Base-by-base conservation (phyloP, 169 alveolate genomes). In the Cryptosporidium xiaoi region DNA sequence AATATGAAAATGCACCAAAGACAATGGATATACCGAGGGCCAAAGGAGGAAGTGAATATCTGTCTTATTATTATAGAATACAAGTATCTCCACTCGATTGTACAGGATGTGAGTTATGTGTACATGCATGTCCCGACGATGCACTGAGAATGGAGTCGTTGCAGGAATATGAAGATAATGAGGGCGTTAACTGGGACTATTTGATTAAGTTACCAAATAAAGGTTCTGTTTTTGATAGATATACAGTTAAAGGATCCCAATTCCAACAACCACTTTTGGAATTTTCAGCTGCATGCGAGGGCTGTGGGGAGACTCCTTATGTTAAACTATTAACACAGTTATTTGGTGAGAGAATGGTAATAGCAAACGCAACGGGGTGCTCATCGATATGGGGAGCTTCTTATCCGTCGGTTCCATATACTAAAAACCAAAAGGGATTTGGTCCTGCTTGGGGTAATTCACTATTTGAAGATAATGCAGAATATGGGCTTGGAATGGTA, bases 371-470 rank as follows among this genome's bases (percentile, higher is more conserved):
- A 68, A 83, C 94, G 29, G 94, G 94, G 51, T 92, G 94, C 90
- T 82, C 92, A 31, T 84, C 92, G 20, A 87, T 92, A 51, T 92
- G 93, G 93, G 93, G 92, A n/a, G 94, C 93, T 31, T 82, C 94
- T 10, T 83, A 77, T 84, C 91, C 93, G 53, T 84, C 92, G 44
- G 91, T 82, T 7, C 94, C 93, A 10, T 83, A 82, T 64, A 60
- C 92, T 5, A 64, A 64, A 16, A 84, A 77, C 83, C 82, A 90
- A 64, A 89, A 92, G 65, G 92, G 93, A 34, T 67, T 66, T 64
- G 94, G 94, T 15, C 92, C 94, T 0, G 94, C 94, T 13, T 92
- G 94, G 94, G 94, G 93, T 51, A 83, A 85, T 58, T 90, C 93
- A 2, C 92, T 92, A 8, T 92, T 92, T 71, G 94, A 92, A 82